phyloP scores from a whole-genome alignment of 495 filamentous ascomycete genomes.

The Talaromyces adpressus region DNA sequence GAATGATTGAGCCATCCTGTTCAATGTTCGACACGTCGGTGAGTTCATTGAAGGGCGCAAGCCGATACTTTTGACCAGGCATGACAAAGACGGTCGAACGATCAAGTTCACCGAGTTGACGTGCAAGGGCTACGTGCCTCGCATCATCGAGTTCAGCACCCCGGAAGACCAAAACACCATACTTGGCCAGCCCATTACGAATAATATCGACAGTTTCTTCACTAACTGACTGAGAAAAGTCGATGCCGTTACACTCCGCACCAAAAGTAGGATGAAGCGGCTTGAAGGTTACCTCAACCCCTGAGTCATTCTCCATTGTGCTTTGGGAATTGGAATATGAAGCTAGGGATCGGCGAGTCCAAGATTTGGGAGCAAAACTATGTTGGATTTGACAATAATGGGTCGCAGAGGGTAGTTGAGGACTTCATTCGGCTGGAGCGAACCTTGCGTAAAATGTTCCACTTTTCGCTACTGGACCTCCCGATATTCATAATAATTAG shows the following conservation, averaged over 20 bases:
- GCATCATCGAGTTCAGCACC: constrained; percentile 43
- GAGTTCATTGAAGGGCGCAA: constrained; percentile 37
- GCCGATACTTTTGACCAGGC: constrained; percentile 38
- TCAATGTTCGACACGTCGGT: constrained; percentile 56
- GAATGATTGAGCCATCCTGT: constrained; percentile 29
- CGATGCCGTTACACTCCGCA: constrained; percentile 46
- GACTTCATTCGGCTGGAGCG: no score
- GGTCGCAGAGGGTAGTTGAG: no score
- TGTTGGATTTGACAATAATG: no score
- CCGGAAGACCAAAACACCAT: constrained; percentile 51
- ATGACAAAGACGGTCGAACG: constrained; percentile 47
- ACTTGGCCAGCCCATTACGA: constrained; percentile 36
- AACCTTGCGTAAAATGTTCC: no score
- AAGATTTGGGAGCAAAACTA: no score
- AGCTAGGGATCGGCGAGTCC: no score
- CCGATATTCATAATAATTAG: no score
- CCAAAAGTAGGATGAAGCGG: constrained; percentile 48
- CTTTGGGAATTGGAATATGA: not conserved
- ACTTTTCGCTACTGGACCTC: no score
- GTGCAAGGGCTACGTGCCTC: constrained; percentile 47
- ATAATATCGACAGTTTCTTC: constrained; percentile 30
- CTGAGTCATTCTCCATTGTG: not conserved
- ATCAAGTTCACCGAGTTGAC: constrained; percentile 50
- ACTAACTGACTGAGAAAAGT: constrained; percentile 34
- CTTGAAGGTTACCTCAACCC: constrained; percentile 18